Evolutionary conservation across 371 early-diverging fungal genomes (phyloP), one percentile per base, ranked within the genome.

Genomic region (Massospora cicadina): DNA sequence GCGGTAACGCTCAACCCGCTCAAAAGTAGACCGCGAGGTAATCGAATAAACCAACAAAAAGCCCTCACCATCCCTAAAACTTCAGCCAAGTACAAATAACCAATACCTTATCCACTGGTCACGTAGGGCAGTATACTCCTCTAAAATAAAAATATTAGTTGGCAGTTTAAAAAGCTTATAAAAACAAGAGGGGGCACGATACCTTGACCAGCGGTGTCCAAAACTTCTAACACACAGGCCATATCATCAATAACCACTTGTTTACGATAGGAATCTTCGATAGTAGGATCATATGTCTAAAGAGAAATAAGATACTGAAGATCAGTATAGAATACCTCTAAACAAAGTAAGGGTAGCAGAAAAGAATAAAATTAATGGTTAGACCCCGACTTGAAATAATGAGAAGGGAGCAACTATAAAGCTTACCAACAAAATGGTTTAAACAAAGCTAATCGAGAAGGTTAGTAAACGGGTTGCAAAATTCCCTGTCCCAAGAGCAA

Each of bases 231-330:
- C 28, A 93, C 87, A 71, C 93, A 94, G 2, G 91, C 82, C 66
- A 87, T 85, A 62, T 91, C 92, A 75, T 95, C 94, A 71, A 95
- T 90, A n/a, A 91, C 91, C n/a, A 91, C 91, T 73, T 93, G 94
- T 73, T 91, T 91, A 58, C 90, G 80, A 71, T 93, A 93, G 25
- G 91, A 92, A 71, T 93, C 96, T 77, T 95, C 95, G 68, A 93
- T 95, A 27, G 95, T 95, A 31, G 95, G 96, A 79, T 93, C 93
- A 71, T 93, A 95, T 63, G 89, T 90, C 85, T 90, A 74, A 55
- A 57, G 17, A 33, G 26, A 12, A 53, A 21, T 29, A 33, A 12
- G 57, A 25, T 2, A 24, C 7, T 7, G 2, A 33, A 24, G 28
- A 26, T 23, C 27, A 17, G 3, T 33, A 33, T 54, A 63, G 13